A percentile compares a stretch with the other conserved stretches of the same genome.
Conservation (phyloP, 2,329 filamentous ascomycete species). For the Arthroderma uncinatum region DNA sequence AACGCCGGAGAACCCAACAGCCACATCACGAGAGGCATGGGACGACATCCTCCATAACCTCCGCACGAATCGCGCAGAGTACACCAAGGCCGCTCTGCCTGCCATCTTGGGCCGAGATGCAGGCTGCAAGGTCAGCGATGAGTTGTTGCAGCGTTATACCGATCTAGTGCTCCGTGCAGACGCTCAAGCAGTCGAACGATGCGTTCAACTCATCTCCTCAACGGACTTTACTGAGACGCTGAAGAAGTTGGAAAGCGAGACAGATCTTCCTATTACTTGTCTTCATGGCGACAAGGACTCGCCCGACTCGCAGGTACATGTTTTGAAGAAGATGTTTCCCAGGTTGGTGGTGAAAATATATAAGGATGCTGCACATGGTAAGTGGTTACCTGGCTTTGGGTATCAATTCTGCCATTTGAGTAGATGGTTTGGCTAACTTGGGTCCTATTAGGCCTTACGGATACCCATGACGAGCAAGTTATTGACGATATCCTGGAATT, state of each 20-base stretch:
- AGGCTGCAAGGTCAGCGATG: constrained; percentile 13
- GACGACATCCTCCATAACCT: constrained; percentile 20
- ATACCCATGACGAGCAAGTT: constrained; percentile 4
- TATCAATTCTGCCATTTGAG: not conserved
- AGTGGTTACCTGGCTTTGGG: not conserved
- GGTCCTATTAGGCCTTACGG: not conserved
- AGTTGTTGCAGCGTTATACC: constrained; percentile 17
- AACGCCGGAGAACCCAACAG: constrained; percentile 18
- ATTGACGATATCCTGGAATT: constrained; percentile 8
- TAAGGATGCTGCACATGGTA: constrained; percentile 21
- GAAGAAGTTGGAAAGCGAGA: constrained; percentile 13
- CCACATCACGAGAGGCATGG: constrained; percentile 19
- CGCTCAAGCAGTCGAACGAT: constrained; percentile 21
- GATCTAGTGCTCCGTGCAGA: constrained; percentile 20
- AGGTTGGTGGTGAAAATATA: constrained; percentile 21
- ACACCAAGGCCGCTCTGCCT: constrained; percentile 16
- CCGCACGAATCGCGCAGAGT: constrained; percentile 17
- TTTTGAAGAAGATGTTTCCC: constrained; percentile 19
- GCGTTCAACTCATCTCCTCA: constrained; percentile 20
- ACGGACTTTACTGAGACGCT: constrained; percentile 20
- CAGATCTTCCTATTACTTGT: constrained; percentile 18
- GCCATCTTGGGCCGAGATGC: constrained; percentile 18
- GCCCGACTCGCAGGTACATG: constrained; percentile 16
- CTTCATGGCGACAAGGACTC: constrained; percentile 23
- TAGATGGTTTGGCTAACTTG: not conserved